Percentiles rank a stretch among this genome's conserved stretches.
Conservation (phyloP, 805 yeast genomes). For the Cyberlindnera xishuangbannaensis region DNA sequence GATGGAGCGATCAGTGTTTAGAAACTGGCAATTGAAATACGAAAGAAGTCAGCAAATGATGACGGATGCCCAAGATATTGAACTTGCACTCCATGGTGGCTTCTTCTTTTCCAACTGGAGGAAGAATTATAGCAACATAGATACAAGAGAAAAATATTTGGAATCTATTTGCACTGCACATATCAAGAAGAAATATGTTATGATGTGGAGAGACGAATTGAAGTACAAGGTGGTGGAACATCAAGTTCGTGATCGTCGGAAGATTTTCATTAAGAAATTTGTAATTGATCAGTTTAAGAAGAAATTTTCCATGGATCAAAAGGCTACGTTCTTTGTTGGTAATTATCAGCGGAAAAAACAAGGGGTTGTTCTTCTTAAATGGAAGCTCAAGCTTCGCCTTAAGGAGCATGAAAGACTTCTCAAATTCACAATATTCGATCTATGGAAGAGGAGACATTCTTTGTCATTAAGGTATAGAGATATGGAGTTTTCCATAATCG, state of each 20-base stretch:
- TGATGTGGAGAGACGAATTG: conserved; percentile 9
- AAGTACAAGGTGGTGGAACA: conserved; percentile 9
- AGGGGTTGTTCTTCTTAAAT: conserved; percentile 2
- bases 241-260: conserved; percentile 3
- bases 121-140: neutral
- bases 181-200: conserved; percentile 1
- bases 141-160: conserved; percentile 1
- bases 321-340: conserved; percentile 1
- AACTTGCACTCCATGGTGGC: conserved; percentile 21
- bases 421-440: neutral
- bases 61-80: conserved; percentile 13
- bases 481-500: neutral
- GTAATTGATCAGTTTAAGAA: conserved; percentile 14
- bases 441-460: conserved; percentile 11
- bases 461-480: conserved; percentile 1
- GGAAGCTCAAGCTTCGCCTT: conserved; percentile 10
- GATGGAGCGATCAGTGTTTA: neutral
- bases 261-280: conserved; percentile 10
- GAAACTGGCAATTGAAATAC: conserved; percentile 11
- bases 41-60: neutral
- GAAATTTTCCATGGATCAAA: conserved; percentile 8
- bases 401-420: conserved; percentile 1
- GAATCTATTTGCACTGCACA: neutral
- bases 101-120: conserved; percentile 24
- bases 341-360: neutral